A percentile compares a stretch with the other conserved stretches of the same genome.
phyloP scores from a whole-genome alignment of 2,329 filamentous ascomycete genomes.

The Alternaria novae-zelandiae region DNA sequence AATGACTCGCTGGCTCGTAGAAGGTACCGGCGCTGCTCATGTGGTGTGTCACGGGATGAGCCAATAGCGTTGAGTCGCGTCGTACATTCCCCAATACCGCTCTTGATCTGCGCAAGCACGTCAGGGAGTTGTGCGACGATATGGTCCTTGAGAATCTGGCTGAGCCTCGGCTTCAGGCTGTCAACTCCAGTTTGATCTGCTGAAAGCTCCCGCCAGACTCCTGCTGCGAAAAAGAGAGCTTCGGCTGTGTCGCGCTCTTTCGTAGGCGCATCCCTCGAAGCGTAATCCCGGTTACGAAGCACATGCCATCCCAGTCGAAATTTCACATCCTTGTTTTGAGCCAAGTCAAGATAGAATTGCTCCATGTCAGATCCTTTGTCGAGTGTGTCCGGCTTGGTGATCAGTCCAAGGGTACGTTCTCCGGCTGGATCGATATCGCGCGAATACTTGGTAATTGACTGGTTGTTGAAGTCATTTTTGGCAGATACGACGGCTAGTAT shows the following conservation, averaged over 20 bases:
- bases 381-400: slow-evolving; percentile 62
- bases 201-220: slow-evolving; percentile 48
- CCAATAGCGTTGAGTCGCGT: slow-evolving; percentile 56
- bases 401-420: slow-evolving; percentile 60
- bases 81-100: slow-evolving; percentile 23
- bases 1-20: slow-evolving; percentile 54
- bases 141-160: slow-evolving; percentile 29
- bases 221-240: slow-evolving; percentile 40
- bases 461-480: slow-evolving; percentile 59
- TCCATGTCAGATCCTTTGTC: slow-evolving; percentile 51
- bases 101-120: slow-evolving; percentile 33
- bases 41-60: slow-evolving; percentile 49
- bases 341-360: slow-evolving; percentile 45
- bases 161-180: slow-evolving; percentile 24
- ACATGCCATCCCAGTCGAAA: slow-evolving; percentile 60
- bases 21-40: slow-evolving; percentile 59
- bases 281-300: slow-evolving; percentile 55
- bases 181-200: slow-evolving; percentile 26
- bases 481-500: slow-evolving; percentile 59
- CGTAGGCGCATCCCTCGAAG: slow-evolving; percentile 23
- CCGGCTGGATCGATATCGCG: slow-evolving; percentile 55
- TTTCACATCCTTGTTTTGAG: slow-evolving; percentile 48
- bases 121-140: slow-evolving; percentile 30
- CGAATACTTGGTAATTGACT: slow-evolving; percentile 60
- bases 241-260: slow-evolving; percentile 50